Evolutionary conservation across 2,329 filamentous ascomycete genomes (phyloP).

Genomic region (Sporothrix inflata): DNA sequence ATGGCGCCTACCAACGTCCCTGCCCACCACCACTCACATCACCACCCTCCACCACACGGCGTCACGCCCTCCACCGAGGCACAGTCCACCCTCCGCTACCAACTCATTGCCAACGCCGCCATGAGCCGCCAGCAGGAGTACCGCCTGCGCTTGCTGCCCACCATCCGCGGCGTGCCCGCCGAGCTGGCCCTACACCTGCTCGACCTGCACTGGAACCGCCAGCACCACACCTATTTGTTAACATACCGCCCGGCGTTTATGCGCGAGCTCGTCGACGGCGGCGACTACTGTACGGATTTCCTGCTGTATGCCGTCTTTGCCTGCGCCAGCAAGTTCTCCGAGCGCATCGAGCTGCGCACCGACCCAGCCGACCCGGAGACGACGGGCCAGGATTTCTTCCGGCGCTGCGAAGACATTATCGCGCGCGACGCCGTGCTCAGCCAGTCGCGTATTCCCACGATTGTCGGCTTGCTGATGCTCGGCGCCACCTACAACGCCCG

Average conservation of each 20-base stretch:
- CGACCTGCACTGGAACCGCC: constrained; percentile 46
- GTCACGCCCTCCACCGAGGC: neutral
- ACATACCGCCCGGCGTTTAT: constrained; percentile 47
- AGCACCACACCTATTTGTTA: constrained; percentile 45
- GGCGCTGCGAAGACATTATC: constrained; percentile 37
- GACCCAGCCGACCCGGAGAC: constrained; percentile 33
- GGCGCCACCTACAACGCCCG: constrained; percentile 38
- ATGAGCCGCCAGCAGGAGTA: constrained; percentile 30
- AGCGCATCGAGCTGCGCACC: constrained; percentile 34
- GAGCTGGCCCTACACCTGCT: constrained; percentile 45
- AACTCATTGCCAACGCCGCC: constrained; percentile 30
- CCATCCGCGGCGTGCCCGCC: constrained; percentile 35
- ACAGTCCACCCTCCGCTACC: constrained; percentile 4
- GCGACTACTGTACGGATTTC: constrained; percentile 44
- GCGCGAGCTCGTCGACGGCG: constrained; percentile 42
- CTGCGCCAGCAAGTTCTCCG: constrained; percentile 38
- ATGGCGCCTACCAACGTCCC: neutral
- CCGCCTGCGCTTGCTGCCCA: constrained; percentile 18
- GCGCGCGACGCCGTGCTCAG: constrained; percentile 32
- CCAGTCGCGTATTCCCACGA: constrained; percentile 37
- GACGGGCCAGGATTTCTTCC: constrained; percentile 36
- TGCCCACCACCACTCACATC: neutral
- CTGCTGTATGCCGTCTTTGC: constrained; percentile 45
- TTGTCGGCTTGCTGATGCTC: constrained; percentile 37
- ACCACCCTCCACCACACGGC: neutral